phyloP scores from a whole-genome alignment of 352 stramenopile species.

The Globisporangium heterothallicum region DNA sequence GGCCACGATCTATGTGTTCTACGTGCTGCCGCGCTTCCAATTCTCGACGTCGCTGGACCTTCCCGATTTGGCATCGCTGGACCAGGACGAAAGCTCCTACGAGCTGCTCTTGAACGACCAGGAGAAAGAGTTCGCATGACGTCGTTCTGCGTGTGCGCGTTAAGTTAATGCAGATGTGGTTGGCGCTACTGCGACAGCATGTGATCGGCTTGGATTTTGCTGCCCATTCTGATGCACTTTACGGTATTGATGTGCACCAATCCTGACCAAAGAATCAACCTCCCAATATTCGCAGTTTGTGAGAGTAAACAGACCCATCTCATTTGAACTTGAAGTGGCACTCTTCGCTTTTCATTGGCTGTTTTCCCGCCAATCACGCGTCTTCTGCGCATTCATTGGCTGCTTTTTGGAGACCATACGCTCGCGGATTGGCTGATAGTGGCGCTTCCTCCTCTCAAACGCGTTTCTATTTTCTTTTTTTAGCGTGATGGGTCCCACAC shows the following conservation, averaged over 20 bases:
- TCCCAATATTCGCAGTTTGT: not conserved
- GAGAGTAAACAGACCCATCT: not conserved
- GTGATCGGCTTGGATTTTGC: too few relatives aligned
- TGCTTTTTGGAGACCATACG: not conserved
- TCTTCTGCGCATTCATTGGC: not conserved
- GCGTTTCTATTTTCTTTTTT: not conserved
- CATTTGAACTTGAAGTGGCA: slow-evolving; percentile 14
- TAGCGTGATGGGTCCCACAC: too few relatives aligned
- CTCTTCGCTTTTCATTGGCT: not conserved
- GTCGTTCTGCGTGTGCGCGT: too few relatives aligned
- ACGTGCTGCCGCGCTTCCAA: slow-evolving; percentile 55
- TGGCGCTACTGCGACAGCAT: too few relatives aligned
- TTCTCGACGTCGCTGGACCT: slow-evolving; percentile 57
- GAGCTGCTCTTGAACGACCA: slow-evolving; percentile 24
- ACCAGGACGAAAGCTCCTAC: slow-evolving; percentile 17
- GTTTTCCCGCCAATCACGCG: not conserved
- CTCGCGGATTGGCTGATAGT: too few relatives aligned
- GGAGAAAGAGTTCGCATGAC: slow-evolving; percentile 9
- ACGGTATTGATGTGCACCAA: not conserved
- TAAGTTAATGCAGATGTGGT: too few relatives aligned
- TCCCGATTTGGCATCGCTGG: slow-evolving; percentile 21
- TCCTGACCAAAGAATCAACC: not conserved
- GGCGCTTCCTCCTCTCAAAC: too few relatives aligned
- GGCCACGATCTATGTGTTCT: slow-evolving; percentile 71
- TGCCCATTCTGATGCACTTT: too few relatives aligned